These are phyloP conservation scores for Fusarium begoniae DNA, from an alignment of 2,329 filamentous ascomycete species.

Conservation along the genomic window DNA sequence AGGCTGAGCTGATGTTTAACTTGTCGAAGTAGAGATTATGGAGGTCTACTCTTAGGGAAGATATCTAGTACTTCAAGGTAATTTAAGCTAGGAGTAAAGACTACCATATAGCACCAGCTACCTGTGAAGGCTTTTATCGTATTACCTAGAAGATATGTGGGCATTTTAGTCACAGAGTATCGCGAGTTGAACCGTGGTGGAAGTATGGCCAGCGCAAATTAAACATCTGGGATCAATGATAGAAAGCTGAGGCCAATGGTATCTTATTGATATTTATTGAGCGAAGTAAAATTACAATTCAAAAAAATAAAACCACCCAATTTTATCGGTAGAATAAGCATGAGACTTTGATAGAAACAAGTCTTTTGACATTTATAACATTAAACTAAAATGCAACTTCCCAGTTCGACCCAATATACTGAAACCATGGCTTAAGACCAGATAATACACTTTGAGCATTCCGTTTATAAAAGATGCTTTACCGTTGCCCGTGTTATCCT, in stretches of 20 bases:
- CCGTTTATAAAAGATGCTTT: neutral
- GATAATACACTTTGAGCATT: neutral
- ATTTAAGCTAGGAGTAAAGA: fast-evolving
- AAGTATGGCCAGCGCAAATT: neutral
- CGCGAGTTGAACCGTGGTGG: neutral
- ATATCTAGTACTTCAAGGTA: too few species aligned
- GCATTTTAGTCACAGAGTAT: neutral
- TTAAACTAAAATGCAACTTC: neutral
- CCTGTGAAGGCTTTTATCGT: neutral
- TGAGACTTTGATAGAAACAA: too few species aligned
- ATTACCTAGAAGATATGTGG: neutral
- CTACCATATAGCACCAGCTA: fast-evolving
- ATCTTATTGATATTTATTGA: too few species aligned
- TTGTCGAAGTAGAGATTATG: neutral
- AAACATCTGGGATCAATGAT: fast-evolving
- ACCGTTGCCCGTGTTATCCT: too few species aligned
- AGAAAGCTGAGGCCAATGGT: fast-evolving
- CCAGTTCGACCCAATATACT: neutral
- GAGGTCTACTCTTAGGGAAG: neutral
- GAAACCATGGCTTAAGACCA: neutral
- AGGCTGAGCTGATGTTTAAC: neutral
- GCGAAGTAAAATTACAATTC: neutral
- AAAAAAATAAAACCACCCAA: neutral
- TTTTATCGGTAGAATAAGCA: too few species aligned
- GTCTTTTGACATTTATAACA: neutral